These are phyloP conservation scores for Candida gigantensis DNA, from an alignment of 1,139 yeast species.

Conservation along the genomic window DNA sequence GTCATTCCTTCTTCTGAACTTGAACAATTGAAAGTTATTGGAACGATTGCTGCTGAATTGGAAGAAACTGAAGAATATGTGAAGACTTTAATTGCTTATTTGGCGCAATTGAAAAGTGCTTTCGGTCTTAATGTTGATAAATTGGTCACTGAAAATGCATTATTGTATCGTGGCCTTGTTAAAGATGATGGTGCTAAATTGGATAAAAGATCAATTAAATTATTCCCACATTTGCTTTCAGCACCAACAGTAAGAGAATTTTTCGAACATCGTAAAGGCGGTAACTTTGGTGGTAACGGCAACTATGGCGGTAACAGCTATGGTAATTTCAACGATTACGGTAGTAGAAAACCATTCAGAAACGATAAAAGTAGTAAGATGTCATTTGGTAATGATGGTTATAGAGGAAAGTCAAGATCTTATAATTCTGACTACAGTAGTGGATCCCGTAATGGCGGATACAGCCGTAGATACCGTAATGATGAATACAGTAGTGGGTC, in stretches of 20 bases:
- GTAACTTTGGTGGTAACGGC: too few species aligned
- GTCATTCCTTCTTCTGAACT: slow-evolving; percentile 5
- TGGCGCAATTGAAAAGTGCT: slow-evolving; percentile 27
- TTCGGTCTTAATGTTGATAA: slow-evolving; percentile 24
- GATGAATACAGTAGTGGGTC: too few species aligned
- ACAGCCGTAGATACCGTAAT: too few species aligned
- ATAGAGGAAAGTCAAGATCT: too few species aligned
- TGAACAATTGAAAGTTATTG: slow-evolving; percentile 15
- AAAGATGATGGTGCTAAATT: slow-evolving; percentile 18
- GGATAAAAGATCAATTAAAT: too few species aligned
- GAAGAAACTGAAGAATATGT: slow-evolving; percentile 20
- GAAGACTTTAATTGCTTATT: slow-evolving; percentile 35
- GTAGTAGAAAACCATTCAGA: not conserved
- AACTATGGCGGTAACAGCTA: too few species aligned
- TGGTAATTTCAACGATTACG: not conserved
- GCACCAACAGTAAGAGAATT: too few species aligned
- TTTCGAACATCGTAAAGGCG: too few species aligned
- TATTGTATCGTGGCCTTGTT: slow-evolving; percentile 16
- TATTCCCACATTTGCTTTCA: too few species aligned
- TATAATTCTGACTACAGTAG: too few species aligned
- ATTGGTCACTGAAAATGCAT: slow-evolving; percentile 12
- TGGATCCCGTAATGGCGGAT: too few species aligned
- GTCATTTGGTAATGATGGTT: slow-evolving; percentile 2
- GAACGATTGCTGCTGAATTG: slow-evolving; percentile 15
- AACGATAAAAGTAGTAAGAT: slow-evolving; percentile 7